Evolutionary conservation across 306 rosid genomes (phyloP).

Genomic region (Casuarina cunninghamiana): DNA sequence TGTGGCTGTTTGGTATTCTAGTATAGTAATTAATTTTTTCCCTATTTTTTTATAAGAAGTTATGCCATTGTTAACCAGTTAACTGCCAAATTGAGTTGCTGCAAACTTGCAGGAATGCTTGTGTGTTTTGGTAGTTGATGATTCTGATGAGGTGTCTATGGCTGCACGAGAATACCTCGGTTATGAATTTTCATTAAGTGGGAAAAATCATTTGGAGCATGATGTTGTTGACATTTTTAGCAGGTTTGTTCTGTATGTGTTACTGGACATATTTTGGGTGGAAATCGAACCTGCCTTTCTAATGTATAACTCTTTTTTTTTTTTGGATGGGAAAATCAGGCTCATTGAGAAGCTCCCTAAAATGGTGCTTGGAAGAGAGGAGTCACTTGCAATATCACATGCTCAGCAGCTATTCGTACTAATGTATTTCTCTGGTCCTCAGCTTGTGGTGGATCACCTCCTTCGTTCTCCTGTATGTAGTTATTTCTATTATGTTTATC

Average conservation of each 20-base stretch:
- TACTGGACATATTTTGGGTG: conserved; percentile 16
- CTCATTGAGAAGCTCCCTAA: conserved; percentile 86
- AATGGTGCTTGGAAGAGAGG: conserved; percentile 83
- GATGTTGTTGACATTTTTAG: conserved; percentile 63
- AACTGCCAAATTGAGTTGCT: conserved; percentile 24
- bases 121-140: conserved; percentile 76
- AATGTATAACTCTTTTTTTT: background rate
- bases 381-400: conserved; percentile 63
- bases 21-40: background rate
- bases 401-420: conserved; percentile 70
- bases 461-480: conserved; percentile 83
- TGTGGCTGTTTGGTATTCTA: background rate
- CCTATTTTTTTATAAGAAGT: background rate
- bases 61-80: conserved; percentile 24
- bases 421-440: conserved; percentile 88
- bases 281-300: conserved; percentile 7
- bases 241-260: conserved; percentile 52
- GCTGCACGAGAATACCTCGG: conserved; percentile 73
- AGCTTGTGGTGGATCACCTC: conserved; percentile 64
- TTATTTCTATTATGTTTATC: conserved; percentile 23
- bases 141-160: conserved; percentile 67
- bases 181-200: conserved; percentile 44
- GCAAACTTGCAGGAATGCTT: conserved; percentile 76
- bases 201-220: conserved; percentile 43
- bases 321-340: conserved; percentile 45